Percentiles rank a stretch among this genome's conserved stretches.
These are phyloP conservation scores for Endocarpon pusillum DNA, from an alignment of 495 filamentous ascomycete species.

Conservation along the genomic window DNA sequence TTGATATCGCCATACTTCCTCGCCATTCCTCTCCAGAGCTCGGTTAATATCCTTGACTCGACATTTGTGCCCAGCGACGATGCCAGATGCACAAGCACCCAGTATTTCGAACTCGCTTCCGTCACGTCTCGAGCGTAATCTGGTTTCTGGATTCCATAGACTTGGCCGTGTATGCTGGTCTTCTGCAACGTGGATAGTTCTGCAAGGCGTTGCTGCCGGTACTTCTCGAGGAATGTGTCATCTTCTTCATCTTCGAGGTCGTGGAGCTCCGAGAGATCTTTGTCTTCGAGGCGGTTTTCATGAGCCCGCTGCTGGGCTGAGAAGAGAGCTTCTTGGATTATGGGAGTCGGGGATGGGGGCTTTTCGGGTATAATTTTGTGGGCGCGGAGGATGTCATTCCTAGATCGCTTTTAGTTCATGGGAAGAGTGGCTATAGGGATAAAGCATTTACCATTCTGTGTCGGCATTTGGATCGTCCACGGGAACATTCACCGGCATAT, in stretches of 20 bases:
- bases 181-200: slow-evolving; percentile 61
- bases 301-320: slow-evolving; percentile 66
- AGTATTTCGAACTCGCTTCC: slow-evolving; percentile 55
- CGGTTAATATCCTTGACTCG: slow-evolving; percentile 63
- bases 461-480: slow-evolving; percentile 92
- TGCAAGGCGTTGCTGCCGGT: slow-evolving; percentile 68
- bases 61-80: slow-evolving; percentile 59
- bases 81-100: slow-evolving; percentile 75
- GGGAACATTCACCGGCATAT: slow-evolving; percentile 63
- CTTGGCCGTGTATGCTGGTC: slow-evolving; percentile 65
- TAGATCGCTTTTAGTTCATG: slow-evolving; percentile 22
- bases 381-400: slow-evolving; percentile 97
- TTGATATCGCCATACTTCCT: slow-evolving; percentile 80
- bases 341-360: slow-evolving; percentile 78
- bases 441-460: slow-evolving; percentile 84
- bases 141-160: slow-evolving; percentile 85
- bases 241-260: slow-evolving; percentile 92
- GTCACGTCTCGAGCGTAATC: slow-evolving; percentile 90
- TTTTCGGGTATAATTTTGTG: slow-evolving; percentile 94
- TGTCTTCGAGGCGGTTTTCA: slow-evolving; percentile 82
- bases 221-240: slow-evolving; percentile 73
- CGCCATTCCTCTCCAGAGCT: slow-evolving; percentile 78
- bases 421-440: slow-evolving; percentile 4
- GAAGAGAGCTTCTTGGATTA: slow-evolving; percentile 87
- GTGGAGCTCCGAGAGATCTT: slow-evolving; percentile 82